Evolutionary conservation across 2,329 filamentous ascomycete species (phyloP), one percentile per base, ranked within the genome.

Genomic region (Fusarium camptoceras): DNA sequence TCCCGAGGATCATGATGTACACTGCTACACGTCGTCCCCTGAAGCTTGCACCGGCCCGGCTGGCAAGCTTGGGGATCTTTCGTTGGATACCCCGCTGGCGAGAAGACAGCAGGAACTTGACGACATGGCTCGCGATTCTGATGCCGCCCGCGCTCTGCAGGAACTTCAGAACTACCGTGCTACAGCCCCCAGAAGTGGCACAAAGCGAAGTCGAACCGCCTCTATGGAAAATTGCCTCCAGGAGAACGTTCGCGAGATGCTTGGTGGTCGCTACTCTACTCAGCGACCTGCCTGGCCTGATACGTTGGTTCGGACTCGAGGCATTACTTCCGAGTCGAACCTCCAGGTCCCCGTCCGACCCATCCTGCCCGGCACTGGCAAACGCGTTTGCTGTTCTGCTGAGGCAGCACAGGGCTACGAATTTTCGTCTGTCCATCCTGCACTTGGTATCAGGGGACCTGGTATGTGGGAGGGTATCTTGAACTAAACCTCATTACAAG

Each of bases 401-500:
- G 88, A 91, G 77, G 87, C 84, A 57, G 81, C 83, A 22, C 82
- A 80, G 64, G 78, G 81, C 42, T 85, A 85, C 74, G 80, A 81
- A 66, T 81, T 84, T 64, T 79, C 83, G 44, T 77, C 81, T 24
- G 77, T 85, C 44, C 86, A 88, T 71, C 81, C 84, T 47, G 83
- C 82, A 43, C 81, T 86, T 60, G 84, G 83, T 63, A 78, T 84
- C 31, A 83, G 83, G 44, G 88, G 87, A 37, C 86, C 87, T 41
- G 88, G 89, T 55, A 91, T 91, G 88, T 92, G 90, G 89, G 83
- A 87, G 63, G 87, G 86, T 58, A 88, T 92, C 68, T 81, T 91
- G 69, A 85, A 86, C 76, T 88, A 81, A 80, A 66, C 28, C 47
- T n/a, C 56, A 59, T 53, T 22, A 68, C 22, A 37, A 58, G 42